These are phyloP conservation scores for Caloboletus inedulis DNA, from an alignment of 1,284 basidiomycete species.

Conservation along the genomic window DNA sequence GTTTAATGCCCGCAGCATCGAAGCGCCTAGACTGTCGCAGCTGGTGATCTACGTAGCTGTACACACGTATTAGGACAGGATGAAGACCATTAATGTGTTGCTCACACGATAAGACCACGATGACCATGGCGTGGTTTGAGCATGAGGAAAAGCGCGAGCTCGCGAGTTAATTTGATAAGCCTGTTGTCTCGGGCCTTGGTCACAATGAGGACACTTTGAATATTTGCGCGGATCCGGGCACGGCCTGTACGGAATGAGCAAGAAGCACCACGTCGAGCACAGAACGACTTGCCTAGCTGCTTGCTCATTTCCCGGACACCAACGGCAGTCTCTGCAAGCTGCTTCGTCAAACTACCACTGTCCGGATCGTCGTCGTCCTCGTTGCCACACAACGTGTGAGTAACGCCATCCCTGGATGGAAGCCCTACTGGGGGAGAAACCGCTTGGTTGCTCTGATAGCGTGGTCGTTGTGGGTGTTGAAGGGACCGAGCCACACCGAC, in stretches of 20 bases:
- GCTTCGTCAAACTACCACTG: constrained; percentile 78
- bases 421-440: constrained; percentile 18
- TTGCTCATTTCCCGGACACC: constrained; percentile 99
- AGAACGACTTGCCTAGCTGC: constrained; percentile 75
- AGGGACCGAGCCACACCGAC: constrained; percentile 50
- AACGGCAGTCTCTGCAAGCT: constrained; percentile 95
- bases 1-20: constrained; percentile 85
- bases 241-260: constrained; percentile 57
- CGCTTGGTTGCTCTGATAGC: constrained; percentile 13
- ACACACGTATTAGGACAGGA: constrained; percentile 12
- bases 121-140: constrained; percentile 61
- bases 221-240: constrained; percentile 86
- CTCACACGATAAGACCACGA: constrained; percentile 77
- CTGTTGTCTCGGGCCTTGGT: constrained; percentile 98
- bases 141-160: constrained; percentile 96
- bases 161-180: constrained; percentile 91
- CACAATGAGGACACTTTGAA: constrained; percentile 93
- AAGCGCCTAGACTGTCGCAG: constrained; percentile 91
- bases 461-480: constrained; percentile 34
- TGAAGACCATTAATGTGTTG: constrained; percentile 21
- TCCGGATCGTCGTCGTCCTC: constrained; percentile 70
- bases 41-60: constrained; percentile 93
- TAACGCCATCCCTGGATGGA: constrained; percentile 15
- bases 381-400: constrained; percentile 31
- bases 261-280: background rate